Evolutionary conservation across 345 rosid species (phyloP), one percentile per base, ranked within the genome.

Genomic region (Turnera subulata): DNA sequence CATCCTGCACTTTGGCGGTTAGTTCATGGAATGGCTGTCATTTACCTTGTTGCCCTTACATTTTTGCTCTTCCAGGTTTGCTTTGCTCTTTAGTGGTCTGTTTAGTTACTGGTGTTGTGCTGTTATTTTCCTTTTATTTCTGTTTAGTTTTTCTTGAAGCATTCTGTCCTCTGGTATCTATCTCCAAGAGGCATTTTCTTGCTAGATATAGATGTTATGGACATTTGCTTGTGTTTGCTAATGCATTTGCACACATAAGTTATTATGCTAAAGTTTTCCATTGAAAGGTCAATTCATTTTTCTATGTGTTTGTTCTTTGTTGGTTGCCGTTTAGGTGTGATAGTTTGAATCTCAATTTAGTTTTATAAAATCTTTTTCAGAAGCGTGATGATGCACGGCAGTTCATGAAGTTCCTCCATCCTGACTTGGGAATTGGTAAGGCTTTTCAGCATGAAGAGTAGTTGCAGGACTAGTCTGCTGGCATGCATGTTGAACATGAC

Each of bases 1-100:
- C 99, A 93, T 74, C 99, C 99, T 55, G 96, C 97, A 66, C 76
- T 90, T 62, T 94, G 97, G 97, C 95, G 97, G 24, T 75, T 94
- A 73, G 97, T 87, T 78, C 99, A 94, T 71, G 99, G 99, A 66
- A 71, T 94, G 95, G 99, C 99, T 38, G 87, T 94, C 51, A 65
- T 88, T 55, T 94, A 94, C 77, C 84, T 94, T 49, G 95, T 90
- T 59, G 75, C 87, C 51, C 96, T 94, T 55, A 84, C 99, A 23
- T 94, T 94, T 76, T 84, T 88, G 65, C 99, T 94, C 73, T 94
- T 94, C 68, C 99, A 94, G 97, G 99, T 93, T 77, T 50, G 76
- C 50, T 69, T 57, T 58, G 2, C 40, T 37, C n/a, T n/a, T n/a
- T n/a, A n/a, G n/a, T n/a, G n/a, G n/a, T n/a, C n/a, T n/a, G n/a